Percentiles rank a stretch among this genome's conserved stretches.
These are phyloP conservation scores for Suillus discolor DNA, from an alignment of 768 basidiomycete genomes.

Conservation along the genomic window DNA sequence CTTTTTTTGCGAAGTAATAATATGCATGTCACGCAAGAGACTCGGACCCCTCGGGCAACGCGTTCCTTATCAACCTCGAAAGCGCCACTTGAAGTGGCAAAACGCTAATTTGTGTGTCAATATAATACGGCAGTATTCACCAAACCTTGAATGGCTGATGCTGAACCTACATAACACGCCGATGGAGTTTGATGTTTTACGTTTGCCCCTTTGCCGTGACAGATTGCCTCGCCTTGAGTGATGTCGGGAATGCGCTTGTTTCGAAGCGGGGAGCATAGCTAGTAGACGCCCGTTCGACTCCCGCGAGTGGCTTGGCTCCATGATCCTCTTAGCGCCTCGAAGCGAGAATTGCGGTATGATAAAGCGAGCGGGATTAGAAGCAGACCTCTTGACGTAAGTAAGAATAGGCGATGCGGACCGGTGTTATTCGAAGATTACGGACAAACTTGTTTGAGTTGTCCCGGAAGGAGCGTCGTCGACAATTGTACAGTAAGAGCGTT, in stretches of 20 bases:
- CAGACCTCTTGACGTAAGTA: neutral
- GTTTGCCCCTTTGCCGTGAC: neutral
- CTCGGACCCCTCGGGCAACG: neutral
- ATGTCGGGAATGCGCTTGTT: neutral
- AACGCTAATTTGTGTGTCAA: neutral
- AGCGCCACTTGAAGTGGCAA: neutral
- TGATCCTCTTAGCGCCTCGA: neutral
- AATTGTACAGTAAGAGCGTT: neutral
- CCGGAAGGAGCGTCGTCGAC: neutral
- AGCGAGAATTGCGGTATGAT: neutral
- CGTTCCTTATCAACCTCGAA: neutral
- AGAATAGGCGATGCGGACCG: neutral
- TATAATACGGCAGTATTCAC: neutral
- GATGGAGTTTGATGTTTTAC: neutral
- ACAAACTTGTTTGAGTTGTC: neutral
- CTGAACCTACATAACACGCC: neutral
- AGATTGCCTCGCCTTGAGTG: neutral
- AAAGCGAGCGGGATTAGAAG: conserved; percentile 2
- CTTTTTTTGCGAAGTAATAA: conserved; percentile 3
- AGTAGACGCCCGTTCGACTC: neutral
- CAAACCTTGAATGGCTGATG: neutral
- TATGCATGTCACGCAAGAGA: neutral
- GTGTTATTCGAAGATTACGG: neutral
- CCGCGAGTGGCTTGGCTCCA: neutral
- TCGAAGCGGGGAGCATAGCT: neutral